phyloP scores from a whole-genome alignment of 2,329 filamentous ascomycete genomes.

The Sclerotinia sclerotiorum region DNA sequence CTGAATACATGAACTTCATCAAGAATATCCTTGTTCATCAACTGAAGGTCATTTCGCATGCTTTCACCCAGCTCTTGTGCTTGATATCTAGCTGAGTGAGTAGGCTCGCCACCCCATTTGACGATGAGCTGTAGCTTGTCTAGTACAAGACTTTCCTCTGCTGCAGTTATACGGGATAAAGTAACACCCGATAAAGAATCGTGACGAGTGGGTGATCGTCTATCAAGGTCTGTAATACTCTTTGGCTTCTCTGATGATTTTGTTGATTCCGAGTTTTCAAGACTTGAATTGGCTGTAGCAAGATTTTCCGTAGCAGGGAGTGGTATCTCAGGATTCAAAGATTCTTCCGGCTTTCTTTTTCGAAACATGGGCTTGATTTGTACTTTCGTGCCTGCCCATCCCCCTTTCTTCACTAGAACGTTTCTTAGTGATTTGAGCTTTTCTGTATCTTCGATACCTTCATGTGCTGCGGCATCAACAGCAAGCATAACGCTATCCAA shows the following conservation, averaged over 20 bases:
- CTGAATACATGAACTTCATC: slow-evolving; percentile 94
- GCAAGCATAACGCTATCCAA: slow-evolving; percentile 86
- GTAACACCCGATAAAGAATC: slow-evolving; percentile 89
- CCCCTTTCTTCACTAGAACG: slow-evolving; percentile 87
- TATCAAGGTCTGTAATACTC: slow-evolving; percentile 34
- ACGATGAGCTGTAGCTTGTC: slow-evolving; percentile 97
- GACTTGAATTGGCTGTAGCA: slow-evolving; percentile 1
- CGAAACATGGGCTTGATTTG: slow-evolving; percentile 99
- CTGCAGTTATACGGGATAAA: slow-evolving; percentile 89
- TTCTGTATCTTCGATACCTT: slow-evolving; percentile 77
- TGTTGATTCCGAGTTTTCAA: slow-evolving; percentile 12
- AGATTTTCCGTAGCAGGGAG: slow-evolving; percentile 8
- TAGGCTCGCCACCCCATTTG: slow-evolving; percentile 98
- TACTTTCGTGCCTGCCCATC: slow-evolving; percentile 94
- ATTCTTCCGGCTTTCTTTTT: slow-evolving; percentile 71
- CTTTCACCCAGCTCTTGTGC: slow-evolving; percentile 92
- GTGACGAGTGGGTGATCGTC: slow-evolving; percentile 61
- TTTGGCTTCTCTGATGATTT: slow-evolving; percentile 24
- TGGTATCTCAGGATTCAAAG: background rate
- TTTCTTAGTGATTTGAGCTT: slow-evolving; percentile 87
- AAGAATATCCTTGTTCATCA: slow-evolving; percentile 89
- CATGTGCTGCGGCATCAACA: slow-evolving; percentile 74
- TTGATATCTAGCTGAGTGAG: slow-evolving; percentile 94
- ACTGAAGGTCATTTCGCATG: slow-evolving; percentile 89
- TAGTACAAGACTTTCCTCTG: slow-evolving; percentile 86